Conservation (phyloP, 2,329 filamentous ascomycete genomes). For the Arthroderma sp. region DNA sequence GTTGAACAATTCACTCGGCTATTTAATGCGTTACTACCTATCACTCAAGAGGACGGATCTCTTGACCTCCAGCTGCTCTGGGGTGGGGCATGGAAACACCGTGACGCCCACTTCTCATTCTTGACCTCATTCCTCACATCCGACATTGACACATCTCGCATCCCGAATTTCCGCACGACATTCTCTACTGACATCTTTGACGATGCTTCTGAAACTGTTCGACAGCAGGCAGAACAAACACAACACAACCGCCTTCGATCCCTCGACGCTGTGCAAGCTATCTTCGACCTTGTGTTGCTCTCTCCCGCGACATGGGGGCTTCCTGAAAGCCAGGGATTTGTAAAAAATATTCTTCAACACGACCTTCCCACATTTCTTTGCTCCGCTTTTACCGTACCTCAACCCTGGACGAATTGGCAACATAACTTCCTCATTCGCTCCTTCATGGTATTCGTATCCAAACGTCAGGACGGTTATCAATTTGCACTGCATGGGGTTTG, state of each 20-base stretch:
- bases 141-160: constrained; percentile 66
- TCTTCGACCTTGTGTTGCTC: constrained; percentile 50
- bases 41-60: constrained; percentile 48
- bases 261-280: constrained; percentile 60
- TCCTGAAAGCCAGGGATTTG: constrained; percentile 44
- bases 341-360: constrained; percentile 46
- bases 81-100: constrained; percentile 77
- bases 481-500: constrained; percentile 87
- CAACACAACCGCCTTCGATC: constrained; percentile 81
- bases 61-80: constrained; percentile 83
- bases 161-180: constrained; percentile 66
- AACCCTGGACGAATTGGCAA: constrained; percentile 37
- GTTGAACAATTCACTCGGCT: constrained; percentile 68
- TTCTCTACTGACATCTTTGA: constrained; percentile 56
- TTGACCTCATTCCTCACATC: constrained; percentile 74
- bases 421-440: constrained; percentile 36
- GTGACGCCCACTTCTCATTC: constrained; percentile 86
- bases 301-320: constrained; percentile 44
- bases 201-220: constrained; percentile 46
- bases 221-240: constrained; percentile 50
- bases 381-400: constrained; percentile 35
- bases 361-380: constrained; percentile 38
- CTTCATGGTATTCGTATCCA: constrained; percentile 72
- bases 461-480: constrained; percentile 62
- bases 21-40: constrained; percentile 62